Base-by-base conservation (phyloP, 495 filamentous ascomycete genomes). In the Penicillium argentinense region DNA sequence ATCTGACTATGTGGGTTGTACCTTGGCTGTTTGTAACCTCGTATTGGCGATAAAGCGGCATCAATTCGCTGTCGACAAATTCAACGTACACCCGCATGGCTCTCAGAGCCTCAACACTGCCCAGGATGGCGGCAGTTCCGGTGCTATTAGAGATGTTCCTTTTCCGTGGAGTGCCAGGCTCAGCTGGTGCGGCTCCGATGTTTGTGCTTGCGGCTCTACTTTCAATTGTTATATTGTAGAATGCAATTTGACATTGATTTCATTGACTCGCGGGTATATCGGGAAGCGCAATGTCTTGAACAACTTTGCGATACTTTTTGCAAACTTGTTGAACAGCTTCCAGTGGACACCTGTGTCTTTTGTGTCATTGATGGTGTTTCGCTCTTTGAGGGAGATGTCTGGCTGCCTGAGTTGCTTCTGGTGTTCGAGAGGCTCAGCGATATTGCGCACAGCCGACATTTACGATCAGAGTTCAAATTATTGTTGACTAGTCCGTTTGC, bases 31-130 rank as follows among this genome's bases (percentile, higher is more conserved):
- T 27, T 26, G 18, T 13, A 7, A 14, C 23, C 1, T 40, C 38
- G 21, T 13, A 40, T 40, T 40, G 38, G 5, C 17, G 38, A 16
- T 40, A 40, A 9, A 40, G 22, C 11, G 38, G 38, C 11, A 40
- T 18, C 23, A 40, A 2, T 13, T 40, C 19, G 5, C 9, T 40
- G 1, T 40, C 38, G 5, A 40, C 38, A 26, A 40, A 40, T 24
- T 40, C 38, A 11, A 40, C 38, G n/a, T 40, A 40, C 11, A 40
- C 38, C 13, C 38, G 18, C 38, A 40, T 40, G 11, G 38, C 38
- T 14, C 38, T 9, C 21, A 40, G 13, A 9, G 38, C 38, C 22
- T 40, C 23, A 13, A 40, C 38, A 40, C 38, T 27, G n/a, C 26
- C 38, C 1, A 40, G 4, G 9, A 40, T 27, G 8, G 25, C 38